Percentiles rank a stretch among this genome's conserved stretches.
These are phyloP conservation scores for Xylariomycetidae sp. DNA, from an alignment of 2,329 filamentous ascomycete species.

Conservation along the genomic window DNA sequence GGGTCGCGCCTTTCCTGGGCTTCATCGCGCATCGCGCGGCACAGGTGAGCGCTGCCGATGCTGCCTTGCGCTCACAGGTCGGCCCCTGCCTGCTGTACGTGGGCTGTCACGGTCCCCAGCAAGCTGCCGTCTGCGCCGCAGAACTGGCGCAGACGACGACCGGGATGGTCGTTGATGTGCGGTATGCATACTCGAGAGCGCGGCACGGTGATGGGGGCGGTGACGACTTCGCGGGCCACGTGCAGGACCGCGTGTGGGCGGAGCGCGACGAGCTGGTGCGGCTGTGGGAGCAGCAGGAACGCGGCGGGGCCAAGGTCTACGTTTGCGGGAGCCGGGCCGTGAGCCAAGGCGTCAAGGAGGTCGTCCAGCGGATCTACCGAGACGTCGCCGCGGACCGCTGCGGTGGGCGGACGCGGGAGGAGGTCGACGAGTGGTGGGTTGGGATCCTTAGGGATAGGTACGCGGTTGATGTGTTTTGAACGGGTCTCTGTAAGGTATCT, in stretches of 20 bases:
- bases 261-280: constrained; percentile 11
- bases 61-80: constrained; percentile 31
- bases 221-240: constrained; percentile 7
- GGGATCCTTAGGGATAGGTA: background rate
- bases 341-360: constrained; percentile 28
- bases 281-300: constrained; percentile 15
- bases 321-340: constrained; percentile 46
- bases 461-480: constrained; percentile 1
- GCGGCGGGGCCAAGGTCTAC: constrained; percentile 42
- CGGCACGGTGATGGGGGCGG: constrained; percentile 4
- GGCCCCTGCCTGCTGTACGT: constrained; percentile 42
- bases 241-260: constrained; percentile 18
- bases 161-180: constrained; percentile 44
- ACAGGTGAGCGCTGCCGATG: constrained; percentile 36
- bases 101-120: constrained; percentile 37
- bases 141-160: constrained; percentile 41
- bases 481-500: no score
- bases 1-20: constrained; percentile 41
- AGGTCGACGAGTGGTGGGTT: constrained; percentile 1
- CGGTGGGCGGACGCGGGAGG: background rate
- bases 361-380: constrained; percentile 13
- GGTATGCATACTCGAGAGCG: constrained; percentile 26
- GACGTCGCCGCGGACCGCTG: constrained; percentile 4
- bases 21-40: constrained; percentile 31
- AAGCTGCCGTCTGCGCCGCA: constrained; percentile 40